A percentile compares a stretch with the other conserved stretches of the same genome.
These are phyloP conservation scores for Debaryomyces tyrocola DNA, from an alignment of 805 yeast species.

Conservation along the genomic window DNA sequence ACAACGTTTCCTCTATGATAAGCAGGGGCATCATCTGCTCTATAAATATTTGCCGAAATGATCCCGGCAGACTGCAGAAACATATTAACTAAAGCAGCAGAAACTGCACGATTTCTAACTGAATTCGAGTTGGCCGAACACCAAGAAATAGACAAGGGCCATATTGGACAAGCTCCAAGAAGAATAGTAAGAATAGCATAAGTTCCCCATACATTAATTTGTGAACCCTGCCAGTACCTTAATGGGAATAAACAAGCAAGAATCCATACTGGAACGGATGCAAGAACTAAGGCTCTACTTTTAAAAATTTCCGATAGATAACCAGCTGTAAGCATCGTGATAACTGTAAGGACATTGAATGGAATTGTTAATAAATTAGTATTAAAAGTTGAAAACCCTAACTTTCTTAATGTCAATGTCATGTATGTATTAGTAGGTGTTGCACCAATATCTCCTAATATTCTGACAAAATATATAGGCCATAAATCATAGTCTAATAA, in stretches of 20 bases:
- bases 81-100: conserved; percentile 66
- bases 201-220: conserved; percentile 41
- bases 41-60: conserved; percentile 55
- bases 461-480: conserved; percentile 36
- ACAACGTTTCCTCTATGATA: conserved; percentile 57
- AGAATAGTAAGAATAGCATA: conserved; percentile 37
- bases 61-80: conserved; percentile 60
- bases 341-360: conserved; percentile 27
- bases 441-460: conserved; percentile 28
- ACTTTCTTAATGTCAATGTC: conserved; percentile 44
- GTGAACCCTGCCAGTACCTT: conserved; percentile 43
- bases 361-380: conserved; percentile 57
- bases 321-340: conserved; percentile 20
- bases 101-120: conserved; percentile 62
- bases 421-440: conserved; percentile 33
- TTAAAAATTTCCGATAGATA: conserved; percentile 25
- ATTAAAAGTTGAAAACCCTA: conserved; percentile 55
- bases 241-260: conserved; percentile 21
- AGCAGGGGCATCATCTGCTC: conserved; percentile 56
- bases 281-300: conserved; percentile 15
- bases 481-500: conserved; percentile 23
- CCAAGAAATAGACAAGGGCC: conserved; percentile 59
- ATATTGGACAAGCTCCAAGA: conserved; percentile 46
- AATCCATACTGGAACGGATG: conserved; percentile 19
- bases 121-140: conserved; percentile 62